These are phyloP conservation scores for Aspergillus flavus DNA, from an alignment of 2,329 filamentous ascomycete genomes.

Conservation along the genomic window DNA sequence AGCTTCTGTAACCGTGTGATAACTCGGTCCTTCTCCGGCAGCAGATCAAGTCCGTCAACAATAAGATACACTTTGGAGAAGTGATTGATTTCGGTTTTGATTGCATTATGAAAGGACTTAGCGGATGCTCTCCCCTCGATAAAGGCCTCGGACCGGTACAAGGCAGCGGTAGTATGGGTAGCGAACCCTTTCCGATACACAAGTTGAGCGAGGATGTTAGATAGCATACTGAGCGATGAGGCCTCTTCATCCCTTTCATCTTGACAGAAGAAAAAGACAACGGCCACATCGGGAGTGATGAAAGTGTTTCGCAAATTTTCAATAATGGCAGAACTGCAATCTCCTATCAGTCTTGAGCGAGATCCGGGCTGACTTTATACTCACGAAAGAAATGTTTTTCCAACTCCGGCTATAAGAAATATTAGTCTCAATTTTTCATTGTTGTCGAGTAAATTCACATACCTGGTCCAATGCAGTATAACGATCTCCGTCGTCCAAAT, in stretches of 20 bases:
- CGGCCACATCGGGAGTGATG: conserved; percentile 32
- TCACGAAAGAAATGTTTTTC: conserved; percentile 36
- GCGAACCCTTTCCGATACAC: conserved; percentile 30
- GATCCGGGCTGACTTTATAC: conserved; percentile 9
- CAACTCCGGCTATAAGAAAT: background rate
- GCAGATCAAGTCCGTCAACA: conserved; percentile 33
- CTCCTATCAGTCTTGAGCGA: background rate
- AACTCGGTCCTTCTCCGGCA: conserved; percentile 33
- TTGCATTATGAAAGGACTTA: conserved; percentile 35
- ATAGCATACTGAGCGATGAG: conserved; percentile 24
- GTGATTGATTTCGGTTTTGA: conserved; percentile 33
- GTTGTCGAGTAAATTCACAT: background rate
- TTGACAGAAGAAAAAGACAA: conserved; percentile 32
- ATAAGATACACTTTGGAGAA: conserved; percentile 34
- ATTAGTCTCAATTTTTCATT: background rate
- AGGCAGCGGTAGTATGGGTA: conserved; percentile 25
- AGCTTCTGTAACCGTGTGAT: conserved; percentile 34
- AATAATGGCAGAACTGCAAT: conserved; percentile 29
- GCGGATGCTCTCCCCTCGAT: conserved; percentile 25
- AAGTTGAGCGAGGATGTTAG: conserved; percentile 33
- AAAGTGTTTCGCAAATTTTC: conserved; percentile 32
- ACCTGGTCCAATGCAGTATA: background rate
- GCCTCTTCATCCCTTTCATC: conserved; percentile 26
- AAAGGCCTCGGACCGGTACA: conserved; percentile 29
- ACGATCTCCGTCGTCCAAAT: background rate